Conservation (phyloP, 331 rosid genomes). For the Dryas integrifolia region DNA sequence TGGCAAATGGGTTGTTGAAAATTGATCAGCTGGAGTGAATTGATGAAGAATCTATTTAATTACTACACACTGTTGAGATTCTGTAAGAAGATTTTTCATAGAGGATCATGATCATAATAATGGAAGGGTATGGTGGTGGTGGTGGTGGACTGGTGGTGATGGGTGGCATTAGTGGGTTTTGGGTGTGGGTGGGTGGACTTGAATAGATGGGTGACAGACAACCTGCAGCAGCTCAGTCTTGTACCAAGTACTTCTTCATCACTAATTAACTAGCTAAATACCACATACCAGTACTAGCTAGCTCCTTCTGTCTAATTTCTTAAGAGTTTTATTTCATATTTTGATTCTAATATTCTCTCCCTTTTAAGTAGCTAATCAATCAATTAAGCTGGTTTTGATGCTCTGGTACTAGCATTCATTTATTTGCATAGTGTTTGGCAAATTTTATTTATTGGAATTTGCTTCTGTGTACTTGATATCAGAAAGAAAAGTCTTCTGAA, state of each 20-base stretch:
- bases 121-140: conserved; percentile 45
- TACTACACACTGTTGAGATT: conserved; percentile 56
- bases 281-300: too few species aligned
- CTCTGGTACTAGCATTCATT: not conserved
- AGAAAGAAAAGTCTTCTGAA: not conserved
- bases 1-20: conserved; percentile 38
- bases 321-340: not conserved
- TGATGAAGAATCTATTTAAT: conserved; percentile 46
- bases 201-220: conserved; percentile 41
- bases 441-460: not conserved
- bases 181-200: conserved; percentile 27
- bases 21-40: conserved; percentile 9
- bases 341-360: not conserved
- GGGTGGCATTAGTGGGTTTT: conserved; percentile 37
- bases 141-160: conserved; percentile 40
- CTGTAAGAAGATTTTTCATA: conserved; percentile 68
- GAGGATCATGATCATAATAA: conserved; percentile 36
- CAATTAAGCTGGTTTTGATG: not conserved
- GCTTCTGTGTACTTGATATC: not conserved
- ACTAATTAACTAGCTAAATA: too few species aligned
- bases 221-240: not conserved
- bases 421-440: not conserved
- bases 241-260: too few species aligned
- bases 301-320: conserved; percentile 15
- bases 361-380: not conserved